Conservation (phyloP, 225 moss, liverwort and hornwort species). For the Polytrichum commune region DNA sequence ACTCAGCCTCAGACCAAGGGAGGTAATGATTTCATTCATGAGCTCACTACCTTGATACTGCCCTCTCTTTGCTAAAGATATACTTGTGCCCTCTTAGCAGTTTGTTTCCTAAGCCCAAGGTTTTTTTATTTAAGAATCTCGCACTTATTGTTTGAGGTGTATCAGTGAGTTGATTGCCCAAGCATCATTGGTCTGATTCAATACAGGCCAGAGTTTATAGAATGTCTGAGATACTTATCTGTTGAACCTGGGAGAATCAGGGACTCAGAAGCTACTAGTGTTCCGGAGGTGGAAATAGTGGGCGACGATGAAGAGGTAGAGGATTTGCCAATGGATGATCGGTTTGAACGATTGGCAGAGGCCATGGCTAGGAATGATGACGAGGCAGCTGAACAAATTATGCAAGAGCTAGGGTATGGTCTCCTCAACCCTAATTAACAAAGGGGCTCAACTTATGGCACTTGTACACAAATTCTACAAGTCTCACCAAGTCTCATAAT, state of each 20-base stretch:
- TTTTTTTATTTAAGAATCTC: not conserved
- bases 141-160: too few species aligned
- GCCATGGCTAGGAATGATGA: slow-evolving; percentile 13
- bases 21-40: not conserved
- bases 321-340: not conserved
- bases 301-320: slow-evolving; percentile 8
- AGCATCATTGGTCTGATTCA: not conserved
- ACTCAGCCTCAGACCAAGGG: slow-evolving; percentile 1
- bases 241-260: not conserved
- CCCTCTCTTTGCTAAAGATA: not conserved
- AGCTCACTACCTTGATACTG: not conserved
- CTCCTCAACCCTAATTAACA: not conserved
- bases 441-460: too few species aligned
- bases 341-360: slow-evolving; percentile 6
- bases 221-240: not conserved
- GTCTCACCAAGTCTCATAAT: too few species aligned
- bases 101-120: not conserved
- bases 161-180: not conserved
- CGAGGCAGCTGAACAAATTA: slow-evolving; percentile 7
- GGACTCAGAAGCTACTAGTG: not conserved
- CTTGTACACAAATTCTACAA: too few species aligned
- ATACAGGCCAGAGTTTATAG: not conserved
- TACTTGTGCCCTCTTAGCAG: not conserved
- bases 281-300: slow-evolving; percentile 8
- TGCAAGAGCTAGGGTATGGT: slow-evolving; percentile 14